Percentiles rank a stretch among this genome's conserved stretches.
These are phyloP conservation scores for Akanthomyces lecanii DNA, from an alignment of 2,329 filamentous ascomycete species.

Conservation along the genomic window DNA sequence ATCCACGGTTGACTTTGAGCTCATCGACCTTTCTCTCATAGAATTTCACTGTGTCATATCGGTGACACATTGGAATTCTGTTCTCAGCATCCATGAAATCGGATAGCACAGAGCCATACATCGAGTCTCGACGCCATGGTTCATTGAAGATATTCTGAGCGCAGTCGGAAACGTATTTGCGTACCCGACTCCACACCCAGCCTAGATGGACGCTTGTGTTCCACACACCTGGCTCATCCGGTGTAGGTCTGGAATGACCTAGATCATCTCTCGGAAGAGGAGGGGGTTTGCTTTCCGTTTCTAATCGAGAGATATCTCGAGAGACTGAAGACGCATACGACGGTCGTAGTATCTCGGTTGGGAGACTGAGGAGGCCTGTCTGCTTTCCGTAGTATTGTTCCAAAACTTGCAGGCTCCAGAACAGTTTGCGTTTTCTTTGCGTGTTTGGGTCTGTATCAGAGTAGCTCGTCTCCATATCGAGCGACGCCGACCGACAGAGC, in stretches of 20 bases:
- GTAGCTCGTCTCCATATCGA: conserved; percentile 41
- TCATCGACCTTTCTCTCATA: conserved; percentile 46
- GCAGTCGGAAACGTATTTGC: conserved; percentile 45
- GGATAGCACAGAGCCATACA: conserved; percentile 46
- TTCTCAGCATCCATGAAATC: conserved; percentile 50
- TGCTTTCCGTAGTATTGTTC: conserved; percentile 48
- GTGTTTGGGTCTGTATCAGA: conserved; percentile 29
- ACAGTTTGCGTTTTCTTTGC: conserved; percentile 46
- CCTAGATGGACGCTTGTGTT: conserved; percentile 45
- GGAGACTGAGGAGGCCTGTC: conserved; percentile 38
- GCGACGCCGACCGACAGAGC: conserved; percentile 46
- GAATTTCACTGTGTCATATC: conserved; percentile 50
- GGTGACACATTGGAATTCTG: conserved; percentile 44
- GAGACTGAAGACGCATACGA: conserved; percentile 24
- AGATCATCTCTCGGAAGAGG: conserved; percentile 42
- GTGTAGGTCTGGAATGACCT: conserved; percentile 32
- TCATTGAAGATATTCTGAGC: conserved; percentile 44
- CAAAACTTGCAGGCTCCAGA: conserved; percentile 48
- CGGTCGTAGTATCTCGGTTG: conserved; percentile 40
- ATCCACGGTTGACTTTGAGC: conserved; percentile 40
- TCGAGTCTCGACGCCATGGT: conserved; percentile 49
- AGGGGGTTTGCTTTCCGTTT: conserved; percentile 33
- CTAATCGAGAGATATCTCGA: conserved; percentile 22
- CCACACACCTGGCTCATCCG: conserved; percentile 45
- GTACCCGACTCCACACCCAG: conserved; percentile 47